Base-by-base conservation (phyloP, 495 filamentous ascomycete genomes). In the Stereocaulon alpinum region DNA sequence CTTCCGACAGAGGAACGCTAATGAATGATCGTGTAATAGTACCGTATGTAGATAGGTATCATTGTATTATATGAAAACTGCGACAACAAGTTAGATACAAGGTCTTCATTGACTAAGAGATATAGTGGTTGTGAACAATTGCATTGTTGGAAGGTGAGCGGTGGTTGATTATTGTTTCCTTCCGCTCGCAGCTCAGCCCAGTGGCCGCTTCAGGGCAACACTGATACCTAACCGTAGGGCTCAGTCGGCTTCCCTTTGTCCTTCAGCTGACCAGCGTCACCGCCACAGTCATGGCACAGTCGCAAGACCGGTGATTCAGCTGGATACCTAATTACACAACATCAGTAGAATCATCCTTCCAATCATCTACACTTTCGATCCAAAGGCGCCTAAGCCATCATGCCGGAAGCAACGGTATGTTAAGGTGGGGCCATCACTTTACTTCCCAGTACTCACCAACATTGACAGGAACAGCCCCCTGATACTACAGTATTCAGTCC, bases 391-490 rank as follows among this genome's bases (percentile, higher is more conserved):
- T 24, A 15, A 40, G 24, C 17, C 44, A 37, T 61, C 55, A 43
- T 57, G 54, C 45, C 47, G 44, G 60, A 61, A 44, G 40, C 58
- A 24, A 60, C 49, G 29, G 60, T 57, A 44, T 29, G 49, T 34
- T 29, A 52, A 52, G 37, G 40, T 17, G 49, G 56, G 17, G 29
- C 18, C 37, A 15, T 20, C 0, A n/a, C 24, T 42, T 17, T 37
- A 50, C 52, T 18, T n/a, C 42, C 41, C 12, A 40, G 6, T 49
- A 32, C 59, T 61, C 15, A 61, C 32, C 17, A n/a, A 9, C 6
- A 18, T 49, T 68, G 64, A 59, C 63, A 75, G 70, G 69, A 71
- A 58, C 69, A 70, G 54, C 69, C 73, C 43, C 43, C 58, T 40
- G 58, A 55, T 43, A 61, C 32, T 22, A 43, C 69, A 20, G 68